Conservation (phyloP, 1,284 basidiomycete species). For the Ustilago cynodontis region DNA sequence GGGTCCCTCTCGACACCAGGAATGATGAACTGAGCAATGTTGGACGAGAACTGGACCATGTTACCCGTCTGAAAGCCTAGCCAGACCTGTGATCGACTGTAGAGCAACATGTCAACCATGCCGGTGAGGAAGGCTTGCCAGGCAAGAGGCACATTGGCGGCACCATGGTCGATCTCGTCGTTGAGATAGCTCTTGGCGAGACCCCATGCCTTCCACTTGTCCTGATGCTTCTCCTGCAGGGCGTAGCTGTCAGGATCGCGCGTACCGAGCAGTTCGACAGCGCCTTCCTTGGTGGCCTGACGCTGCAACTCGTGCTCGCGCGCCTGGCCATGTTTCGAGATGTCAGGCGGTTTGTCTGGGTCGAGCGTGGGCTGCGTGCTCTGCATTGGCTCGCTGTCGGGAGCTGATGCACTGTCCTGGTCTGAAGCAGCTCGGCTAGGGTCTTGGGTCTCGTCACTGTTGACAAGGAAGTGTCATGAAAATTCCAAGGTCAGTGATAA, state of each 20-base stretch:
- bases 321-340: slow-evolving; percentile 13
- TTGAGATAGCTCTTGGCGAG: slow-evolving; percentile 44
- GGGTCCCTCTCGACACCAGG: slow-evolving; percentile 44
- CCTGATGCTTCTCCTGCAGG: slow-evolving; percentile 22
- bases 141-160: slow-evolving; percentile 54
- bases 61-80: slow-evolving; percentile 64
- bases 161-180: slow-evolving; percentile 54
- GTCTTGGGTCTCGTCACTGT: slow-evolving; percentile 27
- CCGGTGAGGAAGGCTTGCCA: slow-evolving; percentile 62
- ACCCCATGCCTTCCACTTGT: slow-evolving; percentile 27
- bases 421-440: slow-evolving; percentile 10
- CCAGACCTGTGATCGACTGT: slow-evolving; percentile 55
- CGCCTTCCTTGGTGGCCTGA: slow-evolving; percentile 40
- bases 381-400: background rate
- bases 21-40: slow-evolving; percentile 63
- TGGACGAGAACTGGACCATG: slow-evolving; percentile 63
- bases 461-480: background rate
- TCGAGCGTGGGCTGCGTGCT: slow-evolving; percentile 12
- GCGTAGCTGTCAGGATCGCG: slow-evolving; percentile 36
- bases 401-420: background rate
- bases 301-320: slow-evolving; percentile 35
- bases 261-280: slow-evolving; percentile 37
- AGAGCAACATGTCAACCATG: slow-evolving; percentile 59
- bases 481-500: background rate
- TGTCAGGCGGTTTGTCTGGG: slow-evolving; percentile 36